phyloP scores from a whole-genome alignment of 2,329 filamentous ascomycete species.

The Metarhizium album region DNA sequence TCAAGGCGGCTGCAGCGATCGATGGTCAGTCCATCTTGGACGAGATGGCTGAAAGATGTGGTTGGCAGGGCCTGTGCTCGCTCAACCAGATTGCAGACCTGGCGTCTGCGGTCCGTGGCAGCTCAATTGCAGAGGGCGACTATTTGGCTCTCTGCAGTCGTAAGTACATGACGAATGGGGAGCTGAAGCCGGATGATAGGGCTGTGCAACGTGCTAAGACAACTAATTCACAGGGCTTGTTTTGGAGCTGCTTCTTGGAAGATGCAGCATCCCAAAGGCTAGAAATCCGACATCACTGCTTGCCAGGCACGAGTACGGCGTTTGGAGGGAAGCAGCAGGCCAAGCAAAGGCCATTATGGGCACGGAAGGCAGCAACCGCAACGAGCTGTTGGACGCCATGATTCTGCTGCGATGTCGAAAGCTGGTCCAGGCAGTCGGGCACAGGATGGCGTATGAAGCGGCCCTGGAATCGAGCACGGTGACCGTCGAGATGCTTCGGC shows the following conservation, averaged over 20 bases:
- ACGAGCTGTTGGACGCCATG: conserved; percentile 11
- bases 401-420: conserved; percentile 16
- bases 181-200: no score
- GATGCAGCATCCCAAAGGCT: conserved; percentile 12
- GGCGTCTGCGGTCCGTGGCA: conserved; percentile 9
- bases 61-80: conserved; percentile 17
- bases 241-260: conserved; percentile 15
- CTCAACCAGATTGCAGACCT: conserved; percentile 17
- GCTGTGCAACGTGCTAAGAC: background rate
- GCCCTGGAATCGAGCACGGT: conserved; percentile 4
- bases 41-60: conserved; percentile 17
- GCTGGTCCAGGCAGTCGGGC: conserved; percentile 15
- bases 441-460: conserved; percentile 21
- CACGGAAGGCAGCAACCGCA: conserved; percentile 8
- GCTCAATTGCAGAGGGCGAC: background rate
- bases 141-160: background rate
- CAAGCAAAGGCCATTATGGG: conserved; percentile 5
- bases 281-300: conserved; percentile 9
- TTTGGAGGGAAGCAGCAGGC: conserved; percentile 13
- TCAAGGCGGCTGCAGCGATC: background rate
- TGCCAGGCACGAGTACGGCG: conserved; percentile 12
- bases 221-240: background rate
- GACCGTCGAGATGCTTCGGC: conserved; percentile 1
- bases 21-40: conserved; percentile 2
- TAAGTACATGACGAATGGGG: background rate